Conservation (phyloP, 768 basidiomycete species). For the Hysterangium stoloniferum region DNA sequence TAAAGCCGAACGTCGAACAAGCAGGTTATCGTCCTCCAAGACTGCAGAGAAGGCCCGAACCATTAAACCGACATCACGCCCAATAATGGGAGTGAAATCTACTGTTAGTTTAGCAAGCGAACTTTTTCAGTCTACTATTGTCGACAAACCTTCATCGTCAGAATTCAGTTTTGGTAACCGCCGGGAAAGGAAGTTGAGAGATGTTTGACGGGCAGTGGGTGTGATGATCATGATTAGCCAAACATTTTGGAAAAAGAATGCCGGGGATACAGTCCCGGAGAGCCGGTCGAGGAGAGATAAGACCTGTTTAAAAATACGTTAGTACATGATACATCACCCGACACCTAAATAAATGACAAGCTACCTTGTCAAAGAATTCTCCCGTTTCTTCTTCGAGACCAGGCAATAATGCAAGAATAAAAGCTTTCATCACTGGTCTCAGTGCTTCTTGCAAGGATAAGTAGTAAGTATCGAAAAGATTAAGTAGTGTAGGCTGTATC, state of each 20-base stretch:
- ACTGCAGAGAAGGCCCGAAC: conserved; percentile 87
- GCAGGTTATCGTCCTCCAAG: conserved; percentile 87
- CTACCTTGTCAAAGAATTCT: conserved; percentile 90
- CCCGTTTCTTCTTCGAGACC: conserved; percentile 97
- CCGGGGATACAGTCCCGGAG: conserved; percentile 73
- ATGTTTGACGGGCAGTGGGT: conserved; percentile 74
- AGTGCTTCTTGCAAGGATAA: conserved; percentile 74
- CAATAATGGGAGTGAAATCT: conserved; percentile 68
- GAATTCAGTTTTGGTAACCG: conserved; percentile 62
- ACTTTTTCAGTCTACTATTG: background rate
- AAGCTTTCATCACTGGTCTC: conserved; percentile 88
- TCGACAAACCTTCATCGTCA: conserved; percentile 55
- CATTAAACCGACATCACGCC: conserved; percentile 87
- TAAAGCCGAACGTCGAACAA: conserved; percentile 79
- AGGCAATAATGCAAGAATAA: conserved; percentile 88
- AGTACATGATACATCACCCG: background rate
- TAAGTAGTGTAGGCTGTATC: conserved; percentile 71
- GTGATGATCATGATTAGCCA: conserved; percentile 92
- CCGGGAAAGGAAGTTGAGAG: conserved; percentile 80
- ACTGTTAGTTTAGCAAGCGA: conserved; percentile 5
- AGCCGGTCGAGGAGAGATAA: conserved; percentile 71
- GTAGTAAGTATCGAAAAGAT: conserved; percentile 90
- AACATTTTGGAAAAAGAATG: conserved; percentile 93
- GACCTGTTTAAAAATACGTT: conserved; percentile 42
- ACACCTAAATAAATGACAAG: background rate